phyloP scores from a whole-genome alignment of 768 basidiomycete species.

The Dacryopinax spathularia region DNA sequence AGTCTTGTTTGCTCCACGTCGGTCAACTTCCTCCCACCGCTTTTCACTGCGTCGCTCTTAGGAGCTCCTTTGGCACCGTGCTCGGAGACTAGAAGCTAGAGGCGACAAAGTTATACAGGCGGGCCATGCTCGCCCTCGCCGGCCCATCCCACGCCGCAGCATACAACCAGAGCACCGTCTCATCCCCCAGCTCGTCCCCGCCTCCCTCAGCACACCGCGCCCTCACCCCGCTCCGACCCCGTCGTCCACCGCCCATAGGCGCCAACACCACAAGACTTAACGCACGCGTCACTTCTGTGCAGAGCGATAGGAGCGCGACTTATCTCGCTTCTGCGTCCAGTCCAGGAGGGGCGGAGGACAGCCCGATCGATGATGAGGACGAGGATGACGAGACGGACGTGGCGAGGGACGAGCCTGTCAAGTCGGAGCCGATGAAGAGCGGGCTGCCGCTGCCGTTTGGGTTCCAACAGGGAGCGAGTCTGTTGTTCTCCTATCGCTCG shows the following conservation, averaged over 20 bases:
- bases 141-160: background rate
- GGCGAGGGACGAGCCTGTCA: background rate
- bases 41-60: no score
- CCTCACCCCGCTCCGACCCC: background rate
- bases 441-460: background rate
- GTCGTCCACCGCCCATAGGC: background rate
- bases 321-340: background rate
- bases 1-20: no score
- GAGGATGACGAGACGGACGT: conserved; percentile 1
- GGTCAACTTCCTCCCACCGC: no score
- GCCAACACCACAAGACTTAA: background rate
- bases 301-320: background rate
- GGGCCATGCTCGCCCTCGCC: background rate
- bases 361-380: background rate
- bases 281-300: background rate
- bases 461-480: background rate
- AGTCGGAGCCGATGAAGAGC: background rate
- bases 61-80: no score
- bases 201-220: background rate
- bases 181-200: background rate
- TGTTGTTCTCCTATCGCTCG: background rate
- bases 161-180: background rate
- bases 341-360: background rate
- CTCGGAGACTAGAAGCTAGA: no score
- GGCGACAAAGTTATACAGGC: no score